A percentile compares a stretch with the other conserved stretches of the same genome.
Conservation (phyloP, 345 rosid genomes). For the Hibiscus trionum region DNA sequence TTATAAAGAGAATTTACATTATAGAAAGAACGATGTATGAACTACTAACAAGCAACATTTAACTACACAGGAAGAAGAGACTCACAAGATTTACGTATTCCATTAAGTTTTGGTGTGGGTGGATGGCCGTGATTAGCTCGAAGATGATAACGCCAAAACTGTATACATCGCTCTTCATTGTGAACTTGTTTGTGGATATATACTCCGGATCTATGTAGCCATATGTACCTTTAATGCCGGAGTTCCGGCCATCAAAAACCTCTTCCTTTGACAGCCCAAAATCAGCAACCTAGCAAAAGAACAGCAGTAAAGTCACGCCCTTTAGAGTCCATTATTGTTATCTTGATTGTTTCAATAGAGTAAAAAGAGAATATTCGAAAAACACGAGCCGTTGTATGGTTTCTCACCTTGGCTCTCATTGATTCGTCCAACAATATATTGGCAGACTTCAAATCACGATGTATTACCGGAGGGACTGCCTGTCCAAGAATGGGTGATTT, state of each 20-base stretch:
- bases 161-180: slow-evolving; percentile 79
- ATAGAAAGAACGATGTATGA: background rate
- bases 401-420: slow-evolving; percentile 84
- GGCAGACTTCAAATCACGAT: slow-evolving; percentile 93
- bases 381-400: background rate
- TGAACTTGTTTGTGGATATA: slow-evolving; percentile 73
- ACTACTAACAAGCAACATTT: background rate
- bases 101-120: slow-evolving; percentile 90
- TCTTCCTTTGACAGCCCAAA: slow-evolving; percentile 92
- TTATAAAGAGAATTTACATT: slow-evolving; percentile 13
- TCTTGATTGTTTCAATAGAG: background rate
- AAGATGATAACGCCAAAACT: slow-evolving; percentile 88
- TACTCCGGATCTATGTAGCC: slow-evolving; percentile 88
- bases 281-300: slow-evolving; percentile 67
- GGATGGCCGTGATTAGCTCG: slow-evolving; percentile 89
- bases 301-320: background rate
- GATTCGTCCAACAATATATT: slow-evolving; percentile 77
- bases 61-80: background rate
- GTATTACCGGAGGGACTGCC: slow-evolving; percentile 94
- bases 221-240: slow-evolving; percentile 86
- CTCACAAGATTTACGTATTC: slow-evolving; percentile 85
- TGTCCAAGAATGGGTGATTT: slow-evolving; percentile 21
- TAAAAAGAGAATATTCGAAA: background rate
- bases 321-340: background rate
- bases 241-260: slow-evolving; percentile 58